Base-by-base conservation (phyloP, 306 rosid genomes). In the Lablab purpureus region DNA sequence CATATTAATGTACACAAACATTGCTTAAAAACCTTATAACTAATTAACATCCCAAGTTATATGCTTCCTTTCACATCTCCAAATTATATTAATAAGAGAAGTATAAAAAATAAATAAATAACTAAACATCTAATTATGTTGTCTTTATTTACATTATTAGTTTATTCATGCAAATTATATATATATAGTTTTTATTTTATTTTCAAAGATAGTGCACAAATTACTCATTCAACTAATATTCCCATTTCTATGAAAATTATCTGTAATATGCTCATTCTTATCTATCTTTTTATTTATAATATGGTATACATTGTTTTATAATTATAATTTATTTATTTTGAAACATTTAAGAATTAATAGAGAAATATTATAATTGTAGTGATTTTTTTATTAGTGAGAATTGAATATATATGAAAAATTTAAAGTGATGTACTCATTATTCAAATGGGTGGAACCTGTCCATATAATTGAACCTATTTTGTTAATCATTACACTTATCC, bases 11-110 rank as follows among this genome's bases (percentile, higher is more conserved):
- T 73, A 82, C 79, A 82, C 63, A 52, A 82, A 71, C 76, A 30
- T 82, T 71, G 78, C 79, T 77, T 82, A 63, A 82, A 72, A 82
- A 79, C 75, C 64, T 77, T 56, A 32, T 72, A 77, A 54, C 79
- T 79, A 77, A 54, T 75, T 79, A 64, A 77, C 67, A 21, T 28
- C 71, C 64, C 15, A 77, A 82, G 52, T 40, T 50, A 34, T 64
- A 32, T 34, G 18, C 30, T 81, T 56, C 46, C 76, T 56, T 74
- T 55, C 60, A 22, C 54, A 47, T 52, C 18, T 27, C 40, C 9
- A 10, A 22, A 32, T 60, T n/a, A 80, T 37, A 72, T 50, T 18
- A 67, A 51, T 15, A 18, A 43, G n/a, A 25, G 19, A 43, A 58
- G 19, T 46, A 37, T 13, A 32, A 25, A 78, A 45, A 21, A n/a